Evolutionary conservation across 78 protist genomes (phyloP).

Genomic region (Dictyostelium discoideum): DNA sequence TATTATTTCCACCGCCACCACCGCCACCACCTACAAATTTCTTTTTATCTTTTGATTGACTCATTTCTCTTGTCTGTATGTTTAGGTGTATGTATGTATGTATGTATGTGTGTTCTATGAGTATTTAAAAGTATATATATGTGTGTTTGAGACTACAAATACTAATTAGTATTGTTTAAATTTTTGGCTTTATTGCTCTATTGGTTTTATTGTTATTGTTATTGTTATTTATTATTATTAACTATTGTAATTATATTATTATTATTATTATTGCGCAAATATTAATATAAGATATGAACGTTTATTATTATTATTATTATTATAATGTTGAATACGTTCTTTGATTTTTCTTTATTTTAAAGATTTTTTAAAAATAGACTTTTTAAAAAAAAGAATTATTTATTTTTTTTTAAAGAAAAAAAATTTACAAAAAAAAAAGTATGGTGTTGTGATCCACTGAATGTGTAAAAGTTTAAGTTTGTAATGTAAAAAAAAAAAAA

Average conservation of each 20-base stretch:
- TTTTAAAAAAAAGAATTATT: neutral
- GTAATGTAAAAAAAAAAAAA: neutral
- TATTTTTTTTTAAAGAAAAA: neutral
- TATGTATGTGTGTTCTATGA: neutral
- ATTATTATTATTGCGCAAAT: neutral
- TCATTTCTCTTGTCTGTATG: neutral
- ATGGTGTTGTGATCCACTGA: neutral
- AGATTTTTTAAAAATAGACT: neutral
- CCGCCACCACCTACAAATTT: neutral
- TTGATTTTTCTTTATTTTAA: neutral
- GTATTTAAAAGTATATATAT: neutral
- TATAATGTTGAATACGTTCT: neutral
- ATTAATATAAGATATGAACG: neutral
- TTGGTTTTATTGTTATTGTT: no score
- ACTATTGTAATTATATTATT: no score
- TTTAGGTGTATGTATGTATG: neutral
- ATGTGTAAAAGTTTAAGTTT: neutral
- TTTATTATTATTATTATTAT: neutral
- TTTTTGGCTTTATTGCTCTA: neutral
- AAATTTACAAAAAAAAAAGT: neutral
- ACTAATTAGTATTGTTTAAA: neutral
- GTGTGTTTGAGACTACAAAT: neutral
- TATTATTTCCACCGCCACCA: neutral
- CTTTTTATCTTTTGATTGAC: constrained; percentile 12
- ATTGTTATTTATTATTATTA: no score